These are phyloP conservation scores for Penicillium verrucosum DNA, from an alignment of 2,329 filamentous ascomycete species.

Conservation along the genomic window DNA sequence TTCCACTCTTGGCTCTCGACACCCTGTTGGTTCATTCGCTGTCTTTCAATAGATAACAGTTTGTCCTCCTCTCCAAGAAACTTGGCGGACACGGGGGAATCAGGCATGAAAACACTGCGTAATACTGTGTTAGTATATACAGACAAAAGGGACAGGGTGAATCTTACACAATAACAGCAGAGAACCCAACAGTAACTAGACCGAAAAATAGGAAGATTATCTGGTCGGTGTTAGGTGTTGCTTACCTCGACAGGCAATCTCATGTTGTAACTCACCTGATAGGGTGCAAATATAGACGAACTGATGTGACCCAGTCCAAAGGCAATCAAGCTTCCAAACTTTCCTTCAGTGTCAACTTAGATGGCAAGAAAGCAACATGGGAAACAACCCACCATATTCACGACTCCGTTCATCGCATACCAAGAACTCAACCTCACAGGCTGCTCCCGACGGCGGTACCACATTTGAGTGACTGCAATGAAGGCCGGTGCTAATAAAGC, in stretches of 20 bases:
- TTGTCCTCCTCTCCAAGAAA: conserved; percentile 58
- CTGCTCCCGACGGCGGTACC: conserved; percentile 54
- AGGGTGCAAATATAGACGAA: conserved; percentile 45
- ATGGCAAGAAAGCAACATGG: neutral
- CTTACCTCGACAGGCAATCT: too few relatives aligned
- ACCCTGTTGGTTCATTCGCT: conserved; percentile 51
- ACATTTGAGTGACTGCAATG: conserved; percentile 54
- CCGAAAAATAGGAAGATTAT: conserved; percentile 41
- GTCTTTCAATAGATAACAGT: conserved; percentile 55
- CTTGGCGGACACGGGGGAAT: conserved; percentile 59
- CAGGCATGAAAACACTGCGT: conserved; percentile 55
- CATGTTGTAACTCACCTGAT: conserved; percentile 44
- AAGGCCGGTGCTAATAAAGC: conserved; percentile 47
- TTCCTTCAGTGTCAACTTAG: neutral
- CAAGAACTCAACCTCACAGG: conserved; percentile 51
- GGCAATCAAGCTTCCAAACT: conserved; percentile 53
- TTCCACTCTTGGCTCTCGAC: conserved; percentile 47
- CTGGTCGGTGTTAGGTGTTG: conserved; percentile 10
- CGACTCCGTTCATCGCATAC: conserved; percentile 57
- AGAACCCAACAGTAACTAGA: conserved; percentile 52
- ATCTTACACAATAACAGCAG: conserved; percentile 48
- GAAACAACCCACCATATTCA: conserved; percentile 44
- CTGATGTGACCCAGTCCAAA: conserved; percentile 52
- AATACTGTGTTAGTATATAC: neutral
- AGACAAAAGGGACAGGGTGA: neutral